Evolutionary conservation across 108 stramenopile genomes (phyloP).

Genomic region (Skeletonema costatum): DNA sequence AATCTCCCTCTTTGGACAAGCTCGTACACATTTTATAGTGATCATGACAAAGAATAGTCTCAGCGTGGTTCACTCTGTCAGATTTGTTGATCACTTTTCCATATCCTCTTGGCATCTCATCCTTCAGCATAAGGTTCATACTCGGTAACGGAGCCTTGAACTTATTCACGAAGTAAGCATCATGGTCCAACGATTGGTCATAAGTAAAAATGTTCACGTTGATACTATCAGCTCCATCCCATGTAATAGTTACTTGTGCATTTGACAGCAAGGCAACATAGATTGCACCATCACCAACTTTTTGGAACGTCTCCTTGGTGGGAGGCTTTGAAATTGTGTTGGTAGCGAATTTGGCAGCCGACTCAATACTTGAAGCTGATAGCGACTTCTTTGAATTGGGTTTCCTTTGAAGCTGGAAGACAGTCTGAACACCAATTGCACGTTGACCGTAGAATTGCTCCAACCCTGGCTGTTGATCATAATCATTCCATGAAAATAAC

Average conservation of each 20-base stretch:
- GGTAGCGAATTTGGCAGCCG: slow-evolving; percentile 22
- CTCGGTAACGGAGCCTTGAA: slow-evolving; percentile 29
- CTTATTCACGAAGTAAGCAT: slow-evolving; percentile 7
- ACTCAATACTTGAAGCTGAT: slow-evolving; percentile 13
- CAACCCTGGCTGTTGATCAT: slow-evolving; percentile 58
- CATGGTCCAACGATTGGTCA: slow-evolving; percentile 39
- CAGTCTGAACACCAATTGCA: slow-evolving; percentile 59
- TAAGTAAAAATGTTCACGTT: slow-evolving; percentile 67
- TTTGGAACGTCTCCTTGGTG: slow-evolving; percentile 21
- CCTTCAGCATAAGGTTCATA: slow-evolving; percentile 42
- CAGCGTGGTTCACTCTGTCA: slow-evolving; percentile 38
- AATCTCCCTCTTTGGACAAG: slow-evolving; percentile 18
- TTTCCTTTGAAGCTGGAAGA: slow-evolving; percentile 57
- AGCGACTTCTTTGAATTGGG: slow-evolving; percentile 8
- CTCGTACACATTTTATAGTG: slow-evolving; percentile 35
- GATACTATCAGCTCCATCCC: slow-evolving; percentile 66
- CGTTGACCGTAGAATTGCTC: slow-evolving; percentile 68
- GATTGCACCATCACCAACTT: slow-evolving; percentile 65
- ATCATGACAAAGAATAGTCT: slow-evolving; percentile 46
- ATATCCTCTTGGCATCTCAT: slow-evolving; percentile 68
- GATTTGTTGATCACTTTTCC: slow-evolving; percentile 52
- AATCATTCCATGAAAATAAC: slow-evolving; percentile 49
- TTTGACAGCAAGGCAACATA: slow-evolving; percentile 31
- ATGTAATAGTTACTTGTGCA: slow-evolving; percentile 49
- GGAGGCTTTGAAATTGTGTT: slow-evolving; percentile 12